Evolutionary conservation across 352 stramenopile genomes (phyloP).

Genomic region (Globisporangium ultimum): DNA sequence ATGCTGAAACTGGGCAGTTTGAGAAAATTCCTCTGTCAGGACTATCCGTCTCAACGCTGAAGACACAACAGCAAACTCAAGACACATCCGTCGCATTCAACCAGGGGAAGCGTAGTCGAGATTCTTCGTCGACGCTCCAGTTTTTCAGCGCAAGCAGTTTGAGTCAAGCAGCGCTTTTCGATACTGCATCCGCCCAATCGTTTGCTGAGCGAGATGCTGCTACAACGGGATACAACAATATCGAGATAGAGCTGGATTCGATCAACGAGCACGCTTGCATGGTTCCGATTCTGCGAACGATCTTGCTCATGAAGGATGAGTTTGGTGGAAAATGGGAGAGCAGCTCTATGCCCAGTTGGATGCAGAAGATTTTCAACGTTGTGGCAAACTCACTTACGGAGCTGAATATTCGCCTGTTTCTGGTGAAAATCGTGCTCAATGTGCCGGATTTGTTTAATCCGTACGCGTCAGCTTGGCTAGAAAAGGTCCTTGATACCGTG

Average conservation of each 20-base stretch:
- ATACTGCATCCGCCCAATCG: slow-evolving; percentile 7
- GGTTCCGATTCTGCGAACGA: slow-evolving; percentile 57
- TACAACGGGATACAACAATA: slow-evolving; percentile 27
- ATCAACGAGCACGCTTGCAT: slow-evolving; percentile 80
- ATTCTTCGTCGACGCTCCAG: slow-evolving; percentile 31
- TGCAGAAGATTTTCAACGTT: slow-evolving; percentile 69
- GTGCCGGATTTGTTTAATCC: slow-evolving; percentile 47
- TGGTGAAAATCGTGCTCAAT: slow-evolving; percentile 73
- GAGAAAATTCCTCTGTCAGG: slow-evolving; percentile 50
- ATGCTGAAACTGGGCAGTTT: slow-evolving; percentile 48
- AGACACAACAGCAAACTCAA: slow-evolving; percentile 27
- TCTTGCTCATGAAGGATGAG: slow-evolving; percentile 77
- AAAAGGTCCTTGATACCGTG: slow-evolving; percentile 47
- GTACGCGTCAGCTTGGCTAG: slow-evolving; percentile 51
- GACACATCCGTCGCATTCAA: slow-evolving; percentile 7
- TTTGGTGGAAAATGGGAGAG: slow-evolving; percentile 54
- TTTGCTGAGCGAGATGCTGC: slow-evolving; percentile 18
- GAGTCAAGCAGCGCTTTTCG: slow-evolving; percentile 35
- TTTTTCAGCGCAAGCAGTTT: slow-evolving; percentile 81
- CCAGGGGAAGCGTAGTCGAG: slow-evolving; percentile 14
- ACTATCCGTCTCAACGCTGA: slow-evolving; percentile 34
- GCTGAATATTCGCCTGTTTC: slow-evolving; percentile 66
- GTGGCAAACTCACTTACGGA: slow-evolving; percentile 30
- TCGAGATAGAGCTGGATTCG: slow-evolving; percentile 70
- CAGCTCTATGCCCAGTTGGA: slow-evolving; percentile 70